Evolutionary conservation across 2,329 filamentous ascomycete genomes (phyloP).

Genomic region (Alternaria viburni): DNA sequence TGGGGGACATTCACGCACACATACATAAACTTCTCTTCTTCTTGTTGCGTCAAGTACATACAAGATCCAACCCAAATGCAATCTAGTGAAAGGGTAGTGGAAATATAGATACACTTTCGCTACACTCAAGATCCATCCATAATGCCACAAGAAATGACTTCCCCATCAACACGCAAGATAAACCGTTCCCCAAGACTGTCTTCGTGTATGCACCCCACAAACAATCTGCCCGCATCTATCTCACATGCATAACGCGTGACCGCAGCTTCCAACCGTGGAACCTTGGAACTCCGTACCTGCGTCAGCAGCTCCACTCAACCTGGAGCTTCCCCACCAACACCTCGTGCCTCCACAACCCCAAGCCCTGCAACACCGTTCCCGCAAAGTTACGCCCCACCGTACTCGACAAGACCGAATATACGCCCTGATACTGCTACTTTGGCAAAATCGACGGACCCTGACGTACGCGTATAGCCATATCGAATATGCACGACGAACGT

Average conservation of each 20-base stretch:
- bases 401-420: background rate
- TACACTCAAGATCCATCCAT: background rate
- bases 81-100: background rate
- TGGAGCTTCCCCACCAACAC: conserved; percentile 1
- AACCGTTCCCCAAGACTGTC: no score
- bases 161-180: background rate
- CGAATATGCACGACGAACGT: conserved; percentile 48
- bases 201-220: conserved; percentile 5
- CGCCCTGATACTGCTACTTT: background rate
- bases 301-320: background rate
- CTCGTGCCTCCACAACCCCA: conserved; percentile 5
- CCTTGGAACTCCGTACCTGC: conserved; percentile 1
- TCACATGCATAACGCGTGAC: background rate
- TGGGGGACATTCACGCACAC: background rate
- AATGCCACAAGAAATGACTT: background rate
- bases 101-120: background rate
- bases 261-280: background rate
- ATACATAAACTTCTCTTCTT: background rate
- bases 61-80: background rate
- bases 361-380: background rate
- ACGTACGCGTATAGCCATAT: background rate
- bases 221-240: background rate
- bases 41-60: background rate
- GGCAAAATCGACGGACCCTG: background rate
- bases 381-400: background rate